Base-by-base conservation (phyloP, 257 asterid species). In the Ehretia macrophylla region DNA sequence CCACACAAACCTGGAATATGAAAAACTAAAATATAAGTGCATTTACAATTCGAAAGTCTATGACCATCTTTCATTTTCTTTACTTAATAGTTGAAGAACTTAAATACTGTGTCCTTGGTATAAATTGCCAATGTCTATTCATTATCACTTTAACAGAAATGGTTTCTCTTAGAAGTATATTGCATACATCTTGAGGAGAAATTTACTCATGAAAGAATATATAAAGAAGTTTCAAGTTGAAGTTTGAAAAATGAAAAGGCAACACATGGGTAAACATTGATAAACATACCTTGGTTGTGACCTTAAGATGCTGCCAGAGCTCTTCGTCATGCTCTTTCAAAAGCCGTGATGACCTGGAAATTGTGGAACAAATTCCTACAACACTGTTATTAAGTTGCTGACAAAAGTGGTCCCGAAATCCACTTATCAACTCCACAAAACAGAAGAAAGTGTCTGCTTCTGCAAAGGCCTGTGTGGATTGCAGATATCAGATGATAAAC, bases 221-320 rank as follows among this genome's bases (percentile, higher is more conserved):
- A 6, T 27, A 27, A 27, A 27, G 35, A 3, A 27, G 6, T 27
- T 27, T 1, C 14, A 48, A 48, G 53, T 0, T 48, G n/a, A 12
- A 49, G 22, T 17, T 49, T n/a, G 20, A 13, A 49, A 47, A 8
- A 12, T n/a, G 22, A 12, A n/a, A 49, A 49, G 27, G 20, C 17
- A 49, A 17, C 23, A 17, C 13, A n/a, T 0, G 20, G 13, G 11
- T n/a, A 9, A 21, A 49, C 1, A 49, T 49, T 17, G 23, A 19
- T n/a, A 8, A 19, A 18, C 71, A 74, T 76, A 88, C 98, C 77
- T 92, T 88, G 58, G 95, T 77, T 40, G 98, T 84, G 63, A 88
- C 76, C 75, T 92, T 97, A 66, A 92, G 98, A 78, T 92, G 98
- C 45, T 97, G 95, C 98, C 98, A 92, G 60, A 92, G 88, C 67